Evolutionary conservation across 2,329 filamentous ascomycete species (phyloP).

Genomic region (Neofusicoccum sp.): DNA sequence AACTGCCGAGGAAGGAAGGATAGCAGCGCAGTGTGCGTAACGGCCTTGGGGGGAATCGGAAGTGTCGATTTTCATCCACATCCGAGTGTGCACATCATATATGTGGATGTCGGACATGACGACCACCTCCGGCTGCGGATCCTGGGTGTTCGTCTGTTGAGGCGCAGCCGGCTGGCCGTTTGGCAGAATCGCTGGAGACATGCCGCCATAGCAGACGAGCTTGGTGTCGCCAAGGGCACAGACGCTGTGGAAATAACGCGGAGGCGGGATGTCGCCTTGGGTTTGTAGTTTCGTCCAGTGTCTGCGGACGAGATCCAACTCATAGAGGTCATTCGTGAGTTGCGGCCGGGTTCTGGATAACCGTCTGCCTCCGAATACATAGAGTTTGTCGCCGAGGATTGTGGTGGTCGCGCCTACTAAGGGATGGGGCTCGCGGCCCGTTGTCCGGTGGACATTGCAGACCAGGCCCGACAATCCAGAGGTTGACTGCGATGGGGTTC

Average conservation of each 20-base stretch:
- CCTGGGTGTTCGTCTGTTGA: conserved; percentile 48
- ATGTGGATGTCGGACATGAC: conserved; percentile 99
- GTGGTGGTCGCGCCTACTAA: conserved; percentile 95
- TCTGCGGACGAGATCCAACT: conserved; percentile 84
- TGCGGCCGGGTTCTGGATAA: conserved; percentile 82
- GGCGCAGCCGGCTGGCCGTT: conserved; percentile 39
- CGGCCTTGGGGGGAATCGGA: conserved; percentile 86
- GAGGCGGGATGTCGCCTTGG: conserved; percentile 81
- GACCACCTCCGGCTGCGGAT: conserved; percentile 80
- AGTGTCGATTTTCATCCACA: conserved; percentile 82
- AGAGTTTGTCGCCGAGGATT: conserved; percentile 91
- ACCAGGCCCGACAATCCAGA: conserved; percentile 67
- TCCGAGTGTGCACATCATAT: conserved; percentile 79
- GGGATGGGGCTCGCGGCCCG: conserved; percentile 86
- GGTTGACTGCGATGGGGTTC: conserved; percentile 48
- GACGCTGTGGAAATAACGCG: conserved; percentile 96
- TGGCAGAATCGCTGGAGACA: conserved; percentile 73
- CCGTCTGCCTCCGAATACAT: conserved; percentile 91
- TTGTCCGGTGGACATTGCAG: conserved; percentile 77
- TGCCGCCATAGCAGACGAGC: conserved; percentile 95
- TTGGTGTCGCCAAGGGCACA: conserved; percentile 93
- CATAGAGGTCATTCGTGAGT: conserved; percentile 88
- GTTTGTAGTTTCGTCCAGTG: conserved; percentile 93
- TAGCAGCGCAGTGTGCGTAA: conserved; percentile 94
- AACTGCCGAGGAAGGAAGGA: conserved; percentile 82